Evolutionary conservation across 805 yeast species (phyloP).

Genomic region (Kluyveromyces wickerhamii): DNA sequence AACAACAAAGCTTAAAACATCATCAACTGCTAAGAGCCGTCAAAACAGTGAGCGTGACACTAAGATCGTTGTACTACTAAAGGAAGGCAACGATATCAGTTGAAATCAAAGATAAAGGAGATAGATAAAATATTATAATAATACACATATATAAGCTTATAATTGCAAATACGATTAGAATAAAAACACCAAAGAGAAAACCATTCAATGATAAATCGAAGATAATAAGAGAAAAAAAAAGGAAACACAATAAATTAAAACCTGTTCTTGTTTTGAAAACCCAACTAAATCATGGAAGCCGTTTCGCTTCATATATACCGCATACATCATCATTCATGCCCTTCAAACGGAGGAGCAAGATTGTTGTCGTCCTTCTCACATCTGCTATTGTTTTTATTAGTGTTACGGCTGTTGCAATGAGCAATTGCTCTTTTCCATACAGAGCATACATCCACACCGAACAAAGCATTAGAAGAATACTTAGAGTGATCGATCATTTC

Average conservation of each 20-base stretch:
- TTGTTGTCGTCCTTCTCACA: background rate
- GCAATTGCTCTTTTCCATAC: constrained; percentile 29
- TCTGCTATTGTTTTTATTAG: background rate
- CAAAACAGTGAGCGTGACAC: too few relatives aligned
- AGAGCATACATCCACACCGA: constrained; percentile 30
- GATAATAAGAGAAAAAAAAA: background rate
- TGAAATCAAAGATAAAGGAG: too few relatives aligned
- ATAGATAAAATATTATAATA: too few relatives aligned
- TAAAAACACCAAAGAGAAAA: too few relatives aligned
- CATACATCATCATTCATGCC: background rate
- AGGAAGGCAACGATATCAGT: too few relatives aligned
- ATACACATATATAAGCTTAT: too few relatives aligned
- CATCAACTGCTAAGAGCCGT: too few relatives aligned
- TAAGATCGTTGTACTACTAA: too few relatives aligned
- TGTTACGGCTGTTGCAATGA: constrained; percentile 2
- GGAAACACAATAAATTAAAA: background rate
- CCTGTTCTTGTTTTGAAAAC: background rate
- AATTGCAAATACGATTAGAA: too few relatives aligned
- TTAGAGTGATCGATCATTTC: constrained; percentile 13
- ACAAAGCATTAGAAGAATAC: constrained; percentile 23
- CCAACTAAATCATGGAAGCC: background rate
- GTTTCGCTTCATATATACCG: background rate
- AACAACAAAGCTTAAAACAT: too few relatives aligned
- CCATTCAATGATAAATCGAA: too few relatives aligned
- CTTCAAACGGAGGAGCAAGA: constrained; percentile 6